phyloP scores from a whole-genome alignment of 106 monocot species.

The Iris macrosiphon region DNA sequence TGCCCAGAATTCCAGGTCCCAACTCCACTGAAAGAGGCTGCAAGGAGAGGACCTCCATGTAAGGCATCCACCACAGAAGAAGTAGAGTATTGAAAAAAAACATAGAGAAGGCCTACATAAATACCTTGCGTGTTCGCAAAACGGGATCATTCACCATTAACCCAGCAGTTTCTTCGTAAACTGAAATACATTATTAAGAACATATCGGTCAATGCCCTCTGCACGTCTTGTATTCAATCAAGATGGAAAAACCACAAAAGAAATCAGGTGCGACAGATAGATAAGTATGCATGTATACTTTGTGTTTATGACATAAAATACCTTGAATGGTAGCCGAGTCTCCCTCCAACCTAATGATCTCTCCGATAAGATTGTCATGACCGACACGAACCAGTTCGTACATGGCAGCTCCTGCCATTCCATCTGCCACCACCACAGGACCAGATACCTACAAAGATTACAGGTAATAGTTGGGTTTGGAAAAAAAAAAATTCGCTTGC shows the following conservation, averaged over 20 bases:
- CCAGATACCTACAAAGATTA: conserved; percentile 69
- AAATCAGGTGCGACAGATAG: neutral
- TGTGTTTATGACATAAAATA: neutral
- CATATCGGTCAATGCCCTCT: neutral
- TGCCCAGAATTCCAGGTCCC: conserved; percentile 98
- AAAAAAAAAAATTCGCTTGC: neutral
- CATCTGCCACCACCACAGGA: conserved; percentile 99
- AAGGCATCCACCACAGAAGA: too few species aligned
- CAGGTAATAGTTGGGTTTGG: neutral
- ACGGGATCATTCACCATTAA: conserved; percentile 98
- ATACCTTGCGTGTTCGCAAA: conserved; percentile 88
- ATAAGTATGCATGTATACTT: neutral
- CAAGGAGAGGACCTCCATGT: neutral
- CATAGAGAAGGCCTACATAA: neutral
- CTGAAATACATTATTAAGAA: conserved; percentile 23
- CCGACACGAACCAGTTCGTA: conserved; percentile 98
- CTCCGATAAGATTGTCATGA: conserved; percentile 95
- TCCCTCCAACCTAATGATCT: conserved; percentile 96
- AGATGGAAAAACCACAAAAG: neutral
- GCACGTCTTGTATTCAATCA: too few species aligned
- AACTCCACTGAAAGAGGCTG: conserved; percentile 99
- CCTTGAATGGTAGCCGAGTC: conserved; percentile 99
- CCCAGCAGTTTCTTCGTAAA: conserved; percentile 99
- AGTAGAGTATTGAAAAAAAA: too few species aligned
- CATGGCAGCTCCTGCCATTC: conserved; percentile 99